These are phyloP conservation scores for Arthrinium puccinioides DNA, from an alignment of 2,329 filamentous ascomycete genomes.

Conservation along the genomic window DNA sequence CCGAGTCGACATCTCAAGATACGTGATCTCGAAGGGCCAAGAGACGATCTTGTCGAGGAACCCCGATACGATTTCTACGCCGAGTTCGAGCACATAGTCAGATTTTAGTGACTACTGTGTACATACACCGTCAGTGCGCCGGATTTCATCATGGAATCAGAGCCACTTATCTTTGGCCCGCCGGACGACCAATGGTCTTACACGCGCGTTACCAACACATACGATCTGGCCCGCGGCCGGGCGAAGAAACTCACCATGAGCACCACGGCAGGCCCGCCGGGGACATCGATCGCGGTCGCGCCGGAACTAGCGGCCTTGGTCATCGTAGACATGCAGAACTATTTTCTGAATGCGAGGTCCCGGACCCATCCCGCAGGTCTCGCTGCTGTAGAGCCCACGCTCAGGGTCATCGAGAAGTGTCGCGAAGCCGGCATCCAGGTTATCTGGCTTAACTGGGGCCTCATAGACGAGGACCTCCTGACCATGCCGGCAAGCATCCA, in stretches of 20 bases:
- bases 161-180: conserved; percentile 21
- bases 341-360: conserved; percentile 37
- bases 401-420: conserved; percentile 35
- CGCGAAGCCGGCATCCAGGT: conserved; percentile 41
- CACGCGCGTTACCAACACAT: conserved; percentile 15
- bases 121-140: conserved; percentile 1
- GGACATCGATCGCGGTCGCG: conserved; percentile 28
- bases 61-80: background rate
- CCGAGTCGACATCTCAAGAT: too few relatives aligned
- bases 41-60: too few relatives aligned
- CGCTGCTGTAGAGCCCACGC: conserved; percentile 32
- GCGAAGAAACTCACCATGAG: conserved; percentile 11
- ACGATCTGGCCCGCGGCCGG: conserved; percentile 17
- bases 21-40: too few relatives aligned
- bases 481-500: conserved; percentile 41
- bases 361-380: conserved; percentile 31
- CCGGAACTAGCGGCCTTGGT: conserved; percentile 37
- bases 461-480: conserved; percentile 42
- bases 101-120: too few relatives aligned
- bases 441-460: conserved; percentile 51
- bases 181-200: conserved; percentile 23
- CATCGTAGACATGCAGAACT: conserved; percentile 47
- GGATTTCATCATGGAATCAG: conserved; percentile 7
- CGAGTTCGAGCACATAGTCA: background rate
- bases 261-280: conserved; percentile 18